Evolutionary conservation across 805 yeast species (phyloP), one percentile per base, ranked within the genome.

Genomic region (Wickerhamomyces pijperi): DNA sequence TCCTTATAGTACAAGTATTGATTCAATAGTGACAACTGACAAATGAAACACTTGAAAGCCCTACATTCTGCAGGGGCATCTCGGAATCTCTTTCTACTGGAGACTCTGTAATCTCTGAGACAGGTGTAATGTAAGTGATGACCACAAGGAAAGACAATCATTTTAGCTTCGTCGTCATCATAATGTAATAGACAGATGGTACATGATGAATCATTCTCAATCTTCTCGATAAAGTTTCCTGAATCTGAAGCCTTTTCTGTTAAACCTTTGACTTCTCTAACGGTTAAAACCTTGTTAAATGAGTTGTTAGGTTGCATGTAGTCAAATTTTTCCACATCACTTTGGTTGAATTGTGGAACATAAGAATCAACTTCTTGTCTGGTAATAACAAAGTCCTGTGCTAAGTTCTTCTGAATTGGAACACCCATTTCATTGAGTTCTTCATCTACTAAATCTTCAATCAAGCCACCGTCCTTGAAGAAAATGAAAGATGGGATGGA

Each of bases 91-190:
- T 13, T 13, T 6, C 12, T 19, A 20, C 23, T 18, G 31, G 15
- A 6, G 11, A 5, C 18, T 36, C 28, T 34, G 31, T 28, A 37
- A 12, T n/a, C 33, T 13, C 12, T 15, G 3, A 41, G 7, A 37
- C 46, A 41, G 3, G 19, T 25, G 17, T n/a, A 6, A 21, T 44
- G 45, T 17, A 29, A 36, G 14, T 14, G 18, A 28, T 42, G 45
- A 8, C 35, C 34, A 29, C 47, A 44, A 7, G 47, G 42, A 15
- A 36, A 32, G 16, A 29, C 6, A 5, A 39, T 9, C 9, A 38
- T 19, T 5, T 19, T 9, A 13, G 29, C 5, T 5, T 36, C 34
- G 3, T 19, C 12, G 5, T 12, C 13, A 9, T 35, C 19, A 29
- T 20, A 41, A 25, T 7, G 29, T 12, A 13, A 25, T 14, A 25